Evolutionary conservation across 345 rosid genomes (phyloP), one percentile per base, ranked within the genome.

Genomic region (Geranium rotundifolium): DNA sequence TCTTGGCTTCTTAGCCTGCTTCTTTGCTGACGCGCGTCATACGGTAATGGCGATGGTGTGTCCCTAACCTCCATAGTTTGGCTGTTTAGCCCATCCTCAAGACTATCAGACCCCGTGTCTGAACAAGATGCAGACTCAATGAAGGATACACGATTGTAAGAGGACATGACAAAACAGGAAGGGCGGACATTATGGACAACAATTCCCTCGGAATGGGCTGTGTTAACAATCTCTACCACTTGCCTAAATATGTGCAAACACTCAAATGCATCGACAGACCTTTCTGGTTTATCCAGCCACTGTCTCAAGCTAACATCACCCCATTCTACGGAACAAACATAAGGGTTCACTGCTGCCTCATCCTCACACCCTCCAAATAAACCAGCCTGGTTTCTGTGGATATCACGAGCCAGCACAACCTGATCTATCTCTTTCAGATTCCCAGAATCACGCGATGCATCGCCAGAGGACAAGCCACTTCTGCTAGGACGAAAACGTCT

Each of bases 121-220:
- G 99, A 92, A 80, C 90, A 87, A 62, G 98, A 90, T 61, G 95
- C 92, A 54, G 99, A 90, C 65, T 93, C 96, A 13, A 93, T 90
- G 86, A 93, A 90, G 19, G 99, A 87, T 64, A 93, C 84, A 60
- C 79, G 95, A 80, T 88, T 86, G 68, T 83, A 90, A 1, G 99
- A 85, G 57, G 99, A 84, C 95, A 93, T 84, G 20, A 87, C 80
- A 57, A 93, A 90, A 80, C 99, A 93, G 37, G 99, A 93, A 19
- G 99, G 99, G 68, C 88, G 80, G 65, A 88, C 88, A 85, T 88
- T 93, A 54, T 88, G 95, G 74, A 93, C 80, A 68, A 86, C 89
- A 54, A 93, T 76, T 78, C 99, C 96, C 80, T 90, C 84, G 37
- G 96, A 88, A 78, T 93, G 97, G 59, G 97, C 96, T 27, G 64